Evolutionary conservation across 1,284 basidiomycete species (phyloP).

Genomic region (Moesziomyces antarcticus): DNA sequence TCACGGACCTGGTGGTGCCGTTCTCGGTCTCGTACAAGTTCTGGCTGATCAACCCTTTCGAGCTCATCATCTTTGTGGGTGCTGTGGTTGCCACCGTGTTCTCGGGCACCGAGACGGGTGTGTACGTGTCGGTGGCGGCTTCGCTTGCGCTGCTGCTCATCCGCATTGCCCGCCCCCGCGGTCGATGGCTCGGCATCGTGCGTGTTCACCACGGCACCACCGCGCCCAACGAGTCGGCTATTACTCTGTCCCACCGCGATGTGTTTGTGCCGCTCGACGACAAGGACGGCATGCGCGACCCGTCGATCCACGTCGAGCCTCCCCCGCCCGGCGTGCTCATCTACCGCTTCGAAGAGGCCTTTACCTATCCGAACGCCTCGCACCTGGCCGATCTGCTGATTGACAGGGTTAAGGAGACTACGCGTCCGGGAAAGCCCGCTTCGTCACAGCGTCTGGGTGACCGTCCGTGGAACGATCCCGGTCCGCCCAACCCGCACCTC

Average conservation of each 20-base stretch:
- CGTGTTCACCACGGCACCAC: constrained; percentile 68
- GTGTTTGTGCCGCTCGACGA: constrained; percentile 82
- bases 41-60: constrained; percentile 93
- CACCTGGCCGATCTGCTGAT: constrained; percentile 81
- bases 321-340: constrained; percentile 88
- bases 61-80: constrained; percentile 88
- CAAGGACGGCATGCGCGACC: constrained; percentile 75
- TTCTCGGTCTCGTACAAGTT: constrained; percentile 88
- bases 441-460: constrained; percentile 70
- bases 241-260: constrained; percentile 69
- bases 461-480: constrained; percentile 94
- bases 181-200: constrained; percentile 87
- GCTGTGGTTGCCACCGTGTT: constrained; percentile 83
- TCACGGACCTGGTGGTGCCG: constrained; percentile 88
- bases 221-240: constrained; percentile 26
- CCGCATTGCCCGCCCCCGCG: constrained; percentile 89
- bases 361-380: constrained; percentile 91
- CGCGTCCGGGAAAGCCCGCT: constrained; percentile 74
- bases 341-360: constrained; percentile 93
- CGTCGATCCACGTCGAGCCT: constrained; percentile 78
- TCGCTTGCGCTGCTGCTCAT: constrained; percentile 87
- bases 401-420: constrained; percentile 81
- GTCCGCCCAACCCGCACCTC: constrained; percentile 59
- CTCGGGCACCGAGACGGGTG: constrained; percentile 83
- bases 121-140: constrained; percentile 86